Conservation (phyloP, 257 asterid genomes). For the Penstemon eatonii region DNA sequence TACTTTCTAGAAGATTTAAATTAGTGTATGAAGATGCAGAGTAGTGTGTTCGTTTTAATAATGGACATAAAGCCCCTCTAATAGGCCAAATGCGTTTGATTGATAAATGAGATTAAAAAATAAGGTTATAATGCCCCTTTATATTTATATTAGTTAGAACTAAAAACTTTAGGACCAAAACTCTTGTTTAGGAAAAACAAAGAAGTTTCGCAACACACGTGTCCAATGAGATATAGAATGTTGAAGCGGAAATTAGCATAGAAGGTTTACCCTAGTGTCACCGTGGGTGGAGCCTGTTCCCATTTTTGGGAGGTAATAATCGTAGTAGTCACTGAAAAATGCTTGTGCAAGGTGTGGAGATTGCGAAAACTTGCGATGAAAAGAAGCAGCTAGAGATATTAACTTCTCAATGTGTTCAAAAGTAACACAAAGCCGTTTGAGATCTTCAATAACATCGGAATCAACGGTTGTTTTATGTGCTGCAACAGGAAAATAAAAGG, state of each 20-base stretch:
- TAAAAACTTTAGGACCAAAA: neutral
- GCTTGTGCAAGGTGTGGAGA: constrained; percentile 70
- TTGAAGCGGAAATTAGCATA: neutral
- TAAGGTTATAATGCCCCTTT: neutral
- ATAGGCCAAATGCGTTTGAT: neutral
- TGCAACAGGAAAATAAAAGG: constrained; percentile 30
- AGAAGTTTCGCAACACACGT: neutral
- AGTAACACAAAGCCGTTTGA: constrained; percentile 58
- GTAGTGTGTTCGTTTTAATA: too few species aligned
- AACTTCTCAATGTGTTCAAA: constrained; percentile 81
- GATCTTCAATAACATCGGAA: constrained; percentile 61
- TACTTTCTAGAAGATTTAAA: too few species aligned
- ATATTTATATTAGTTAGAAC: neutral
- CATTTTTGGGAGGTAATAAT: constrained; percentile 64
- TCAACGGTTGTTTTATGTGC: constrained; percentile 44
- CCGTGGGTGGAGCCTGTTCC: constrained; percentile 54
- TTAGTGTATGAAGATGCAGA: too few species aligned
- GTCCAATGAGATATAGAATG: neutral
- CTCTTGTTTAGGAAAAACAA: neutral
- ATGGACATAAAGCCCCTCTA: too few species aligned
- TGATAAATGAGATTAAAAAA: neutral
- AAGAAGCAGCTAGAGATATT: constrained; percentile 66
- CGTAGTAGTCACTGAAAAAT: constrained; percentile 64
- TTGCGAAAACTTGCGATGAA: constrained; percentile 70
- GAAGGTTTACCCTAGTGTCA: constrained; percentile 51